phyloP scores from a whole-genome alignment of 1,284 basidiomycete genomes.

The Malassezia equina region DNA sequence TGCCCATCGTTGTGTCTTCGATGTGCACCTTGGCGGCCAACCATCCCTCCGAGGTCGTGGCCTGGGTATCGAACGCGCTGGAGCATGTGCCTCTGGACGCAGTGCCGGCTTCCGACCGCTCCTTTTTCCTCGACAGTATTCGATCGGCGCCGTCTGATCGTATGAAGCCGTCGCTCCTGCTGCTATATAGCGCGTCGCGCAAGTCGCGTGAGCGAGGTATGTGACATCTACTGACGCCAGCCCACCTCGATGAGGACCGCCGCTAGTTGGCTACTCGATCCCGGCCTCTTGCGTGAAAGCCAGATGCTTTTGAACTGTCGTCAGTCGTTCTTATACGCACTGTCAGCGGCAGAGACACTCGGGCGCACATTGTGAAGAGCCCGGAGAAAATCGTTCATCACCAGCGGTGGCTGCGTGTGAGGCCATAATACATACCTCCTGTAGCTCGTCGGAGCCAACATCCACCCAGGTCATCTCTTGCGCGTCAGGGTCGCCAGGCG shows the following conservation, averaged over 20 bases:
- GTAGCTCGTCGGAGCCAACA: conserved; percentile 75
- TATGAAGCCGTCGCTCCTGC: conserved; percentile 27
- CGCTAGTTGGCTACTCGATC: conserved; percentile 24
- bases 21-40: conserved; percentile 61
- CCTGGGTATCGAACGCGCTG: conserved; percentile 64
- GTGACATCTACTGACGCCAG: background rate
- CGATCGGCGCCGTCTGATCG: conserved; percentile 17
- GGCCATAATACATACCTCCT: conserved; percentile 62
- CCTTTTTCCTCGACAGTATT: background rate
- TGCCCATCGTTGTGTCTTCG: conserved; percentile 64
- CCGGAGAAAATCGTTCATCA: conserved; percentile 67
- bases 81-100: conserved; percentile 59
- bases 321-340: conserved; percentile 44
- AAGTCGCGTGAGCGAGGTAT: conserved; percentile 30
- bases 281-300: conserved; percentile 76
- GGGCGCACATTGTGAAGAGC: conserved; percentile 72
- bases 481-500: conserved; percentile 50
- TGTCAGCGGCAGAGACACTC: conserved; percentile 80
- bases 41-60: conserved; percentile 61
- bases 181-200: conserved; percentile 30
- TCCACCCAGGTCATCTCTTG: conserved; percentile 88
- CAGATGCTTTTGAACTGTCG: conserved; percentile 61
- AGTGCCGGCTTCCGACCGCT: conserved; percentile 3
- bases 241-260: conserved; percentile 3
- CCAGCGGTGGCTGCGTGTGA: conserved; percentile 20